phyloP scores from a whole-genome alignment of 441 rosid genomes.

The Gossypium gossypioides region DNA sequence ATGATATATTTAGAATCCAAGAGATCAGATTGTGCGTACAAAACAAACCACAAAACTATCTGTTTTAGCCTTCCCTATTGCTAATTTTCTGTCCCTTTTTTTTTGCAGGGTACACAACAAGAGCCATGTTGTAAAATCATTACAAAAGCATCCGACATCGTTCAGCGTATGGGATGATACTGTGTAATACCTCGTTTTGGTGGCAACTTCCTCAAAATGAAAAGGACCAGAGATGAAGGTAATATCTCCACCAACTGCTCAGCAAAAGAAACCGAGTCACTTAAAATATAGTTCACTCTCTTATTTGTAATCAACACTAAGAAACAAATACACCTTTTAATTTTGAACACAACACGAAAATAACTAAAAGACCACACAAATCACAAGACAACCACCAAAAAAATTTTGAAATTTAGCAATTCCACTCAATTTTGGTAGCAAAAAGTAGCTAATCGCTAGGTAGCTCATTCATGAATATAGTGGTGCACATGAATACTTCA shows the following conservation, averaged over 20 bases:
- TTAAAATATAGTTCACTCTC: not conserved
- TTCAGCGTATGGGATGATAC: slow-evolving; percentile 66
- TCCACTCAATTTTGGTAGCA: not conserved
- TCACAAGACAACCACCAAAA: not conserved
- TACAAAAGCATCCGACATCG: not conserved
- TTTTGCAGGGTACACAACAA: not conserved
- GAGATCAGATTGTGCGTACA: slow-evolving; percentile 2
- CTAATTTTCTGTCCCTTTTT: not conserved
- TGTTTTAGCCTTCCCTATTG: not conserved
- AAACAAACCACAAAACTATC: not conserved
- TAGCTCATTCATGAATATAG: not conserved
- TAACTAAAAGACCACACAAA: not conserved
- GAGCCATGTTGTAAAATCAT: slow-evolving; percentile 3
- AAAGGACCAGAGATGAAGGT: slow-evolving; percentile 75
- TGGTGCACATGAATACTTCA: too few species aligned
- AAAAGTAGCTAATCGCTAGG: not conserved
- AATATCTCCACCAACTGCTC: slow-evolving; percentile 78
- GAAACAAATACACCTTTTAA: not conserved
- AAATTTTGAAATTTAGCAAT: not conserved
- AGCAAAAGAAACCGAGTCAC: not conserved
- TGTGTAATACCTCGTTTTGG: slow-evolving; percentile 75
- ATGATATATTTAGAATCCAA: not conserved
- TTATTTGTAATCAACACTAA: not conserved
- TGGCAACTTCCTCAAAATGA: slow-evolving; percentile 79
- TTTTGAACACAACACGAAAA: not conserved